Evolutionary conservation across 768 basidiomycete species (phyloP).

Genomic region (Antrodiella citrinella): DNA sequence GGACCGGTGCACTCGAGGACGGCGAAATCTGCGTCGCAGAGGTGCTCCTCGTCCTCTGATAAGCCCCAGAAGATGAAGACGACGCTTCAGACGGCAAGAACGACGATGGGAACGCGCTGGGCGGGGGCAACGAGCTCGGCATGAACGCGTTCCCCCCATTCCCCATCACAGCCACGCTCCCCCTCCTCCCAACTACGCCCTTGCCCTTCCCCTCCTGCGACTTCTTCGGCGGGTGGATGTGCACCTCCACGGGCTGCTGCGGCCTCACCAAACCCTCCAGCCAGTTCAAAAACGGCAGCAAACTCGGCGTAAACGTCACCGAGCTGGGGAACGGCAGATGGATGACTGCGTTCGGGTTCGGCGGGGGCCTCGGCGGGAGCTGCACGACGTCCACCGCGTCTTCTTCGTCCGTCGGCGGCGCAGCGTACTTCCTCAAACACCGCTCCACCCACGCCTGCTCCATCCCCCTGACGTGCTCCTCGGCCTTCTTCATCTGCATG

Average conservation of each 20-base stretch:
- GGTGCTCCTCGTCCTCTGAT: slow-evolving; percentile 20
- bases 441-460: slow-evolving; percentile 60
- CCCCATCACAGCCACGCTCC: slow-evolving; percentile 2
- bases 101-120: slow-evolving; percentile 18
- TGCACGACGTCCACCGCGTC: slow-evolving; percentile 15
- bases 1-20: no score
- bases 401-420: slow-evolving; percentile 6
- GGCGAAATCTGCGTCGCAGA: slow-evolving; percentile 19
- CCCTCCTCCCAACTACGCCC: no score
- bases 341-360: slow-evolving; percentile 62
- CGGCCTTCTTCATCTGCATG: slow-evolving; percentile 60
- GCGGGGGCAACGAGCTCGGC: slow-evolving; percentile 20
- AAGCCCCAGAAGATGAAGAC: slow-evolving; percentile 7
- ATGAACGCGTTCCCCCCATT: slow-evolving; percentile 7
- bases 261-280: slow-evolving; percentile 59
- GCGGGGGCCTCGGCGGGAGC: slow-evolving; percentile 57
- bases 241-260: slow-evolving; percentile 13
- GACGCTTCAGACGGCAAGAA: slow-evolving; percentile 18
- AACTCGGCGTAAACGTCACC: slow-evolving; percentile 40
- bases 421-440: slow-evolving; percentile 19
- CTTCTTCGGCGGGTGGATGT: not conserved
- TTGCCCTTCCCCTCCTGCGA: no score
- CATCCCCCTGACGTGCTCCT: slow-evolving; percentile 63
- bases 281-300: slow-evolving; percentile 61
- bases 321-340: slow-evolving; percentile 73